Percentiles rank a stretch among this genome's conserved stretches.
Conservation (phyloP, 768 basidiomycete genomes). For the Phlegmacium glaucopus region DNA sequence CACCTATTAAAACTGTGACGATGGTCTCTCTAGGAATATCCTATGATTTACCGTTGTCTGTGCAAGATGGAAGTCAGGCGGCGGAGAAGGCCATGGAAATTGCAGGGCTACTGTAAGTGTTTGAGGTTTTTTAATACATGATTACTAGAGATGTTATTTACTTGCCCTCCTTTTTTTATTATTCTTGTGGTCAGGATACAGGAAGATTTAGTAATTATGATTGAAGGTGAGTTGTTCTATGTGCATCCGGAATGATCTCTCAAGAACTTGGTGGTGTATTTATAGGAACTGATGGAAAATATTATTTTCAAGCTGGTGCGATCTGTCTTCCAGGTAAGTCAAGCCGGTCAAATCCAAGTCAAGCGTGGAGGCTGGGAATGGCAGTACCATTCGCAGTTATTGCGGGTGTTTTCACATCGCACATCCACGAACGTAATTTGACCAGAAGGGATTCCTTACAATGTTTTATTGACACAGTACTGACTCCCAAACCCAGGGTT, state of each 20-base stretch:
- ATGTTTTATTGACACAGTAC: slow-evolving; percentile 1
- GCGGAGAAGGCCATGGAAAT: slow-evolving; percentile 58
- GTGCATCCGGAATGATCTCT: no score
- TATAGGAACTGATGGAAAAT: slow-evolving; percentile 60
- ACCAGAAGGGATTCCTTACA: not conserved
- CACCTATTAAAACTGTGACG: slow-evolving; percentile 48
- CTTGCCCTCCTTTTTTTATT: no score
- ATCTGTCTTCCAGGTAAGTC: slow-evolving; percentile 59
- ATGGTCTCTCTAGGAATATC: slow-evolving; percentile 46
- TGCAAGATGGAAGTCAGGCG: slow-evolving; percentile 29
- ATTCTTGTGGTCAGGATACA: slow-evolving; percentile 41
- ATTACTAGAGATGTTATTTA: no score
- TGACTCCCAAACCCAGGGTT: slow-evolving; percentile 43
- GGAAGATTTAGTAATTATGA: slow-evolving; percentile 58
- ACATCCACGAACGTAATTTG: not conserved
- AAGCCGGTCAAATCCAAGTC: not conserved
- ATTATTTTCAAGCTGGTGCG: slow-evolving; percentile 74
- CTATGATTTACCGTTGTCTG: slow-evolving; percentile 45
- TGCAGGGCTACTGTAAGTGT: slow-evolving; percentile 56
- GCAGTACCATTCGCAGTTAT: not conserved
- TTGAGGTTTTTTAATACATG: no score
- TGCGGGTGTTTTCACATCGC: not conserved
- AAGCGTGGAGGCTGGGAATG: not conserved
- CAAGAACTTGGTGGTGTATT: not conserved
- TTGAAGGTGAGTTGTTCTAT: slow-evolving; percentile 41